A percentile compares a stretch with the other conserved stretches of the same genome.
These are phyloP conservation scores for Seminavis robusta DNA, from an alignment of 108 stramenopile species.

Conservation along the genomic window DNA sequence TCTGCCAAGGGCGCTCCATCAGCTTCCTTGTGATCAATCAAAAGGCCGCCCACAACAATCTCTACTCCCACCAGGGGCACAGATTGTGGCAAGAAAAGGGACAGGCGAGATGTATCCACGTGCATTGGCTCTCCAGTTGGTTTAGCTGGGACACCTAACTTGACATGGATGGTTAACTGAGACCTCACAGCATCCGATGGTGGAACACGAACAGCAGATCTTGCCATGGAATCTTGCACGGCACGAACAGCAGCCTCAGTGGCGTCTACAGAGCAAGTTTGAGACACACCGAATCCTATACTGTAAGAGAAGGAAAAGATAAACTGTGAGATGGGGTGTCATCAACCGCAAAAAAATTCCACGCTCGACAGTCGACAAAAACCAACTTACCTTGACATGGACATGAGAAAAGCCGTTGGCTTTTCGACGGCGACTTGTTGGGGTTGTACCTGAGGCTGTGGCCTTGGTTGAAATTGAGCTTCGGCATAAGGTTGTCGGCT, in stretches of 20 bases:
- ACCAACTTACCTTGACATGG: not conserved
- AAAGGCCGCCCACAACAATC: slow-evolving; percentile 36
- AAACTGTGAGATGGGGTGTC: not conserved
- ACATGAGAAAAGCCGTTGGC: not conserved
- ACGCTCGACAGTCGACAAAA: not conserved
- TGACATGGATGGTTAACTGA: slow-evolving; percentile 22
- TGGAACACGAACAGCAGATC: slow-evolving; percentile 24
- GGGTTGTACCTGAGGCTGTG: no score
- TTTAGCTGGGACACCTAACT: slow-evolving; percentile 40
- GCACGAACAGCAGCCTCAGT: slow-evolving; percentile 44
- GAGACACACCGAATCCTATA: slow-evolving; percentile 37
- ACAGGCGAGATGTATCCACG: slow-evolving; percentile 20
- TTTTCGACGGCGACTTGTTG: not conserved
- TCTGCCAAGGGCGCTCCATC: not conserved
- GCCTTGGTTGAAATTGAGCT: no score
- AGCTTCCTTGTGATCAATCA: not conserved
- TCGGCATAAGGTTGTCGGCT: no score
- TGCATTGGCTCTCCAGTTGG: slow-evolving; percentile 15
- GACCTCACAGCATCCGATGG: not conserved
- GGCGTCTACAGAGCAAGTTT: slow-evolving; percentile 20
- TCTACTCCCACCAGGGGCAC: slow-evolving; percentile 19
- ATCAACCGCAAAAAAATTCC: not conserved
- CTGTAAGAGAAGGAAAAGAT: not conserved
- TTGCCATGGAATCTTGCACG: slow-evolving; percentile 44
- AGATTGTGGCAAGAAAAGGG: slow-evolving; percentile 12